phyloP scores from a whole-genome alignment of 306 rosid species.

The Cucumis cinereus region DNA sequence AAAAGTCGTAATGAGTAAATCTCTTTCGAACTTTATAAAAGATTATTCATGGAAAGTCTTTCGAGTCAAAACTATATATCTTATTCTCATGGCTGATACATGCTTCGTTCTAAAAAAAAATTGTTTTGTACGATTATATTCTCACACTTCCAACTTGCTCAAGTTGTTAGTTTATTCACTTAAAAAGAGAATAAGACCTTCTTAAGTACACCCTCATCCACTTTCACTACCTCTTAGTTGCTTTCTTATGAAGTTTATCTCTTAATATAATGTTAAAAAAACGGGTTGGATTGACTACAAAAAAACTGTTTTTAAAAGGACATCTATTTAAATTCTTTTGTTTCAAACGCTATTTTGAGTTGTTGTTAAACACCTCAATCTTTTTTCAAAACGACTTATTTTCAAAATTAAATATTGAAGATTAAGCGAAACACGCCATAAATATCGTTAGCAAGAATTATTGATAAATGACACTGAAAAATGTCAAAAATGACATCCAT shows the following conservation, averaged over 20 bases:
- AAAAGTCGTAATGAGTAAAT: neutral
- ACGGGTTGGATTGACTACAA: too few relatives aligned
- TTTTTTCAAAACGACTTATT: too few relatives aligned
- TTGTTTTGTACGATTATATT: neutral
- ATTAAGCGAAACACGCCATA: too few relatives aligned
- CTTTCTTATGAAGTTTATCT: neutral
- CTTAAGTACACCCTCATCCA: neutral
- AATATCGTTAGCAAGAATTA: too few relatives aligned
- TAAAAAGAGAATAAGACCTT: neutral
- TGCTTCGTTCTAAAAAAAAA: neutral
- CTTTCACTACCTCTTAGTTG: neutral
- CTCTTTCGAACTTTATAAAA: neutral
- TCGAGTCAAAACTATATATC: neutral
- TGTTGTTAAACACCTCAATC: too few relatives aligned
- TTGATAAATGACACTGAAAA: too few relatives aligned
- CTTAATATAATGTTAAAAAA: too few relatives aligned
- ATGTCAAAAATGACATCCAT: too few relatives aligned
- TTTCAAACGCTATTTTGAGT: too few relatives aligned
- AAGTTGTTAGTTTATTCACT: neutral
- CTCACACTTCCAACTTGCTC: neutral
- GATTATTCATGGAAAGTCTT: neutral
- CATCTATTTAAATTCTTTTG: too few relatives aligned
- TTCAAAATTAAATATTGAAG: too few relatives aligned
- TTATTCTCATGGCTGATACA: neutral
- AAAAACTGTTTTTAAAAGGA: too few relatives aligned